phyloP scores from a whole-genome alignment of 306 rosid genomes.

The Glycyrrhiza uralensis region DNA sequence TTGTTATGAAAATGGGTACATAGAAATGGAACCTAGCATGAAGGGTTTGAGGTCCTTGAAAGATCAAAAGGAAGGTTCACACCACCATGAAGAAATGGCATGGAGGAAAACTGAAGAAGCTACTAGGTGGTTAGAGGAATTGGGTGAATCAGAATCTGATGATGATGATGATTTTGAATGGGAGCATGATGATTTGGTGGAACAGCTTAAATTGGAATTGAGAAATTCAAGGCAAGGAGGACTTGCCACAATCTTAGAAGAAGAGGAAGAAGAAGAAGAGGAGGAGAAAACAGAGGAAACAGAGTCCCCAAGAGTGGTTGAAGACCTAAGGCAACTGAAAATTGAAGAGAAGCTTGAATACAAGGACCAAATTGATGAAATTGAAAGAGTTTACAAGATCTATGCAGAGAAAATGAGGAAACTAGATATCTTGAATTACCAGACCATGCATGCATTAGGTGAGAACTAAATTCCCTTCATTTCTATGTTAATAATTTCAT shows the following conservation, averaged over 20 bases:
- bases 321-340: conserved; percentile 46
- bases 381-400: conserved; percentile 52
- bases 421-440: conserved; percentile 77
- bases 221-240: conserved; percentile 69
- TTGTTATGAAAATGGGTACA: conserved; percentile 37
- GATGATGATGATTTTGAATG: conserved; percentile 48
- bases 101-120: conserved; percentile 28
- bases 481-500: conserved; percentile 8
- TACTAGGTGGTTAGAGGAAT: conserved; percentile 14
- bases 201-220: conserved; percentile 67
- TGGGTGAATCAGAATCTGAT: conserved; percentile 25
- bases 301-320: conserved; percentile 34
- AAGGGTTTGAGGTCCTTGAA: conserved; percentile 14
- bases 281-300: conserved; percentile 38
- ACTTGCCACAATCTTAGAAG: conserved; percentile 76
- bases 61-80: conserved; percentile 15
- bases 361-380: conserved; percentile 58
- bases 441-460: conserved; percentile 89
- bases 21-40: conserved; percentile 41
- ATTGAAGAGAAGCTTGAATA: conserved; percentile 50
- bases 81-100: conserved; percentile 12
- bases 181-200: conserved; percentile 75
- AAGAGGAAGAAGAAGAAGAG: conserved; percentile 44
- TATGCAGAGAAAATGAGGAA: conserved; percentile 76
- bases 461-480: conserved; percentile 17